Evolutionary conservation across 768 basidiomycete species (phyloP).

Genomic region (Mycena albidolilacea): DNA sequence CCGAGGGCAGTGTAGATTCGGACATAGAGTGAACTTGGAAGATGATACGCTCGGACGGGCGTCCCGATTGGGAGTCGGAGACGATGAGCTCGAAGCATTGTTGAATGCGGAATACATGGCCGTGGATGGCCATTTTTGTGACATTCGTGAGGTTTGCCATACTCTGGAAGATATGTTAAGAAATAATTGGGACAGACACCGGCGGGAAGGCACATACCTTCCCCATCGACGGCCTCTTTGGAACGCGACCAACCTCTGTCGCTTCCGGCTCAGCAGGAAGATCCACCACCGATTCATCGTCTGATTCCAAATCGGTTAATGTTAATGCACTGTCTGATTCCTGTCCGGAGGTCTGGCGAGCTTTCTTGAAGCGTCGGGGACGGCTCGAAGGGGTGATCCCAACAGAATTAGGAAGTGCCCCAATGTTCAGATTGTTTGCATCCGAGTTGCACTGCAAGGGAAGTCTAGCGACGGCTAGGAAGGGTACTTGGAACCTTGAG

Average conservation of each 20-base stretch:
- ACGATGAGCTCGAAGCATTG: constrained; percentile 7
- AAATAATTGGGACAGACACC: background rate
- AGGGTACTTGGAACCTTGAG: too few species aligned
- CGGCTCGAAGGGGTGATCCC: background rate
- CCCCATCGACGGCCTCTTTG: too few species aligned
- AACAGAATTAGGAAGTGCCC: background rate
- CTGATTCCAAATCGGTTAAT: background rate
- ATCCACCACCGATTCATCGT: background rate
- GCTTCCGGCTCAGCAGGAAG: too few species aligned
- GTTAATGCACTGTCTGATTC: background rate
- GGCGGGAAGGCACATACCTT: too few species aligned
- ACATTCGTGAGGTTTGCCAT: background rate
- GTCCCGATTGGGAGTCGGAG: background rate
- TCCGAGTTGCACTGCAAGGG: too few species aligned
- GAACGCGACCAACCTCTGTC: too few species aligned
- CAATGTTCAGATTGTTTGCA: background rate
- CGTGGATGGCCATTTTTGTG: background rate
- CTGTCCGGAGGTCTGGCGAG: background rate
- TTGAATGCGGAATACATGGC: background rate
- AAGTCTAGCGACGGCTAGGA: too few species aligned
- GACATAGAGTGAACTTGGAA: background rate
- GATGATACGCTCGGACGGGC: background rate
- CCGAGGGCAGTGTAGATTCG: background rate
- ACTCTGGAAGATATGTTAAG: background rate
- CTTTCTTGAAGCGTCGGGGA: background rate